phyloP scores from a whole-genome alignment of 1,284 basidiomycete species.

The Sanghuangporus weigelae region DNA sequence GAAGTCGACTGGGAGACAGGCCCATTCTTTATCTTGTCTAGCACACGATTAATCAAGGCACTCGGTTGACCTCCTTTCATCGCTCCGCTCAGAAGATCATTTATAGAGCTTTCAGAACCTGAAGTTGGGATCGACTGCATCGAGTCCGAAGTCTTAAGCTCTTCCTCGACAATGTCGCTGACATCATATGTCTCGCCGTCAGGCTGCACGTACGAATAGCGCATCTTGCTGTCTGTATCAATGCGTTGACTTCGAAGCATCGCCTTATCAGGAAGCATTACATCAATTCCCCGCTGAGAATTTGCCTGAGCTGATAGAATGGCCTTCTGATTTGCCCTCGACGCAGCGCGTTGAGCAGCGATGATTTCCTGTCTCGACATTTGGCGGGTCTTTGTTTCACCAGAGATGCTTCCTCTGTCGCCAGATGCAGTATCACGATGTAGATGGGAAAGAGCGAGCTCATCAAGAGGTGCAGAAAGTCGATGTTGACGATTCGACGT shows the following conservation, averaged over 20 bases:
- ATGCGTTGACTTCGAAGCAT: constrained; percentile 81
- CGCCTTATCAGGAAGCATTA: constrained; percentile 77
- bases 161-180: constrained; percentile 86
- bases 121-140: constrained; percentile 22
- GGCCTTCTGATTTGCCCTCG: constrained; percentile 80
- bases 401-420: constrained; percentile 26
- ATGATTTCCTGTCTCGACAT: constrained; percentile 83
- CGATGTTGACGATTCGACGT: constrained; percentile 49
- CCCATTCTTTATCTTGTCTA: constrained; percentile 22
- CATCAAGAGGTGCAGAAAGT: constrained; percentile 68
- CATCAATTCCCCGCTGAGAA: constrained; percentile 80
- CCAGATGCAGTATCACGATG: constrained; percentile 54
- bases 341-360: constrained; percentile 83
- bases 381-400: constrained; percentile 38
- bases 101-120: constrained; percentile 10
- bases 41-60: constrained; percentile 15
- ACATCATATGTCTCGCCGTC: constrained; percentile 89
- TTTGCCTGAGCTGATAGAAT: constrained; percentile 83
- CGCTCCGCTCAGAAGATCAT: constrained; percentile 14
- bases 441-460: constrained; percentile 64
- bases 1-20: constrained; percentile 11
- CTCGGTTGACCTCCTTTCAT: constrained; percentile 16
- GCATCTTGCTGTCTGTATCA: constrained; percentile 64
- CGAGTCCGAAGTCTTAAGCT: constrained; percentile 42
- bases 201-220: constrained; percentile 87